Percentiles rank a stretch among this genome's conserved stretches.
phyloP scores from a whole-genome alignment of 495 filamentous ascomycete genomes.

The Daldinia vernicosa region DNA sequence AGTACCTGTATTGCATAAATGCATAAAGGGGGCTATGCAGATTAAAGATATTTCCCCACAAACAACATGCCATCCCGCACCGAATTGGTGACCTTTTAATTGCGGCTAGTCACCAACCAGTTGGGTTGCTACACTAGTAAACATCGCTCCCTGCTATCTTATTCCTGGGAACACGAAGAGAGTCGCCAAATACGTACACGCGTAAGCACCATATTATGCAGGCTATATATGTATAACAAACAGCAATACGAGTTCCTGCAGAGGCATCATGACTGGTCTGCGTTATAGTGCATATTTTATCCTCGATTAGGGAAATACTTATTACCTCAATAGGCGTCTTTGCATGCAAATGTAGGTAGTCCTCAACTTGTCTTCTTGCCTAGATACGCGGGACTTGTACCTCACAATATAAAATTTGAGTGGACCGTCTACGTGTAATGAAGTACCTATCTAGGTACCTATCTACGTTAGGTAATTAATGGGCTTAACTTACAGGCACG shows the following conservation, averaged over 20 bases:
- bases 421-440: background rate
- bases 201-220: slow-evolving; percentile 5
- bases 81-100: slow-evolving; percentile 25
- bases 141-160: slow-evolving; percentile 11
- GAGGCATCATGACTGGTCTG: background rate
- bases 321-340: background rate
- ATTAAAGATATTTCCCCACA: slow-evolving; percentile 32
- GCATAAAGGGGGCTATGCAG: slow-evolving; percentile 16
- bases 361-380: slow-evolving; percentile 7
- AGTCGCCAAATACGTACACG: slow-evolving; percentile 11
- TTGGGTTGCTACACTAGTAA: slow-evolving; percentile 30
- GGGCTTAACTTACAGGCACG: background rate
- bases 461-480: background rate
- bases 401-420: slow-evolving; percentile 1
- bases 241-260: slow-evolving; percentile 30
- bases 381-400: background rate
- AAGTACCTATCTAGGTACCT: background rate
- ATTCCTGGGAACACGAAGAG: slow-evolving; percentile 32
- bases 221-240: slow-evolving; percentile 18
- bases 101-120: slow-evolving; percentile 32
- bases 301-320: background rate
- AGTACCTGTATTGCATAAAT: slow-evolving; percentile 23
- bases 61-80: slow-evolving; percentile 36
- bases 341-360: background rate
- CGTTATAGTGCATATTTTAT: background rate